Conservation (phyloP, 495 filamentous ascomycete species). For the Beverwykella pulmonaria region DNA sequence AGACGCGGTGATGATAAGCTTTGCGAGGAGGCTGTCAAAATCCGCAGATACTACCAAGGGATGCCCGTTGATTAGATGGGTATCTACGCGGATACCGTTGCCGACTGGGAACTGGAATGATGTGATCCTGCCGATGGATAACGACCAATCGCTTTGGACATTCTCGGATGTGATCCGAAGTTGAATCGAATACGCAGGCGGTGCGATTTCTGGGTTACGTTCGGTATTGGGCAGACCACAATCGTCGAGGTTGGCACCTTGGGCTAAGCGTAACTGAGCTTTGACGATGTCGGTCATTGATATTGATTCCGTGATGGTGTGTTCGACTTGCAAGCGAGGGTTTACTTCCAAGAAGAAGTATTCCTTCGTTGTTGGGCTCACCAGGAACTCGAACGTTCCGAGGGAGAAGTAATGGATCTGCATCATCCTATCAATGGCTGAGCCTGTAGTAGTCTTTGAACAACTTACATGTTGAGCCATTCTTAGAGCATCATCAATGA, state of each 20-base stretch:
- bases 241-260: conserved; percentile 52
- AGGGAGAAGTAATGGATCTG: conserved; percentile 46
- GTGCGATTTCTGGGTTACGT: conserved; percentile 40
- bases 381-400: conserved; percentile 49
- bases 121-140: conserved; percentile 62
- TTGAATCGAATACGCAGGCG: conserved; percentile 55
- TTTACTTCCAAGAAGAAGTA: conserved; percentile 50
- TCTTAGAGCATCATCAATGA: conserved; percentile 44
- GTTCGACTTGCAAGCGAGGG: conserved; percentile 53
- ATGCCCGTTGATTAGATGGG: conserved; percentile 50
- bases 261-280: conserved; percentile 57
- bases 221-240: conserved; percentile 46
- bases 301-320: conserved; percentile 56
- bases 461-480: conserved; percentile 45
- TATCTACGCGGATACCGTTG: conserved; percentile 61
- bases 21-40: conserved; percentile 64
- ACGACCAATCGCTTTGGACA: conserved; percentile 53
- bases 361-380: conserved; percentile 41
- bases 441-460: too few species aligned
- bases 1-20: conserved; percentile 61
- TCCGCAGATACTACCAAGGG: conserved; percentile 55
- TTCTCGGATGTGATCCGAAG: conserved; percentile 63
- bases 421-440: too few species aligned
- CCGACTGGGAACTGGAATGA: conserved; percentile 58
- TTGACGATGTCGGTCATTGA: conserved; percentile 48